Base-by-base conservation (phyloP, 2,329 filamentous ascomycete genomes). In the Talaromyces albobiverticillius region DNA sequence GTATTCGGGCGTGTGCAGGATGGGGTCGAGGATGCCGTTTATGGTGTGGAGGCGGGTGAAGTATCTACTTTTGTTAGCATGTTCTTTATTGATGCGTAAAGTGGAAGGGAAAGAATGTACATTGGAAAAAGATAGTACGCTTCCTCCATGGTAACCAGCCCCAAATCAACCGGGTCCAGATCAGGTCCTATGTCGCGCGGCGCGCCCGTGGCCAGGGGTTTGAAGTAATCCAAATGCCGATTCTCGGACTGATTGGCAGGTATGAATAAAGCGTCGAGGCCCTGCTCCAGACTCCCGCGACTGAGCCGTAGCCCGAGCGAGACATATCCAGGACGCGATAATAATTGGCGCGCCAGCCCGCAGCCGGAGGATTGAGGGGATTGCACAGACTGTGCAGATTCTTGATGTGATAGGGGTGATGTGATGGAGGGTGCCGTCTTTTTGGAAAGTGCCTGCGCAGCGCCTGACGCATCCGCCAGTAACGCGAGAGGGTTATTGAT, bases 11-110 rank as follows among this genome's bases (percentile, higher is more conserved):
- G 64, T 68, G 38, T 68, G 65, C 2, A 68, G 57, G 14, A 61
- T 47, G 3, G 66, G 62, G 23, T 68, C 66, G 1, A 68, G 59
- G n/a, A 67, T 67, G 3, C 66, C 64, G 20, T 66, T 67, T 3
- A 67, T 56, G 3, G 62, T 61, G 53, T 67, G 64, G 5, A 68
- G 53, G 18, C 61, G 62, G 5, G 46, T 45, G 47, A 66, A 68
- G 46, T 67, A 67, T 5, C 65, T 68, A 9, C 31, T 14, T 38
- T 9, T 22, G n/a, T 20, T 34, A 26, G 13, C n/a, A n/a, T n/a
- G n/a, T n/a, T n/a, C n/a, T n/a, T n/a, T n/a, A n/a, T n/a, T n/a
- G n/a, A n/a, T n/a, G n/a, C n/a, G n/a, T n/a, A n/a, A n/a, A n/a
- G n/a, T n/a, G n/a, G n/a, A n/a, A n/a, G n/a, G n/a, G 16, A 23